A percentile compares a stretch with the other conserved stretches of the same genome.
phyloP scores from a whole-genome alignment of 495 filamentous ascomycete genomes.

The Penicillium odoratum region DNA sequence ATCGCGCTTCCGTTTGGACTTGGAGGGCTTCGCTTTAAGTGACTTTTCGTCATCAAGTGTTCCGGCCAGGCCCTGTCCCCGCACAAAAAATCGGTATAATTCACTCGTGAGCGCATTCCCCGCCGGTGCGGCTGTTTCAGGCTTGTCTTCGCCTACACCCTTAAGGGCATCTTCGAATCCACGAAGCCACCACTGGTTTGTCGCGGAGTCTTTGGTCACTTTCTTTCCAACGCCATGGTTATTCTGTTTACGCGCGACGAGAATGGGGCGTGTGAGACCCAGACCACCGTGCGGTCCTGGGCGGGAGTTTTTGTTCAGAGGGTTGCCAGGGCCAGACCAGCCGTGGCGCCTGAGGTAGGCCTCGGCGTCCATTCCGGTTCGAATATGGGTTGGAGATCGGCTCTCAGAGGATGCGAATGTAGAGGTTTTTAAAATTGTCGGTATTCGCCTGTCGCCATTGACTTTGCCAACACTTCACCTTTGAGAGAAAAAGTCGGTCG shows the following conservation, averaged over 20 bases:
- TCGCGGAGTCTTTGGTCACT: constrained; percentile 55
- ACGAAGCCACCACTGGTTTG: constrained; percentile 77
- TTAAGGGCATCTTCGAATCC: constrained; percentile 79
- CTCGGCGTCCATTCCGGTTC: constrained; percentile 59
- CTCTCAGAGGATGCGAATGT: not conserved
- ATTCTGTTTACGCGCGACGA: constrained; percentile 67
- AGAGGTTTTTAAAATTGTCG: not conserved
- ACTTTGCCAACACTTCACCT: too few species aligned
- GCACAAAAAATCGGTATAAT: constrained; percentile 80
- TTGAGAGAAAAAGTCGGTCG: not conserved
- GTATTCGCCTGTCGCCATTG: too few species aligned
- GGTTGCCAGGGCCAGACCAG: constrained; percentile 75
- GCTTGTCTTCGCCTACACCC: constrained; percentile 54
- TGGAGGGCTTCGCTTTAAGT: constrained; percentile 10
- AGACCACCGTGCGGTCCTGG: constrained; percentile 60
- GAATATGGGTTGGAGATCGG: too few species aligned
- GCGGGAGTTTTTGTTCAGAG: constrained; percentile 64
- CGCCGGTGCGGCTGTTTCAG: constrained; percentile 16
- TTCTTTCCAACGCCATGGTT: constrained; percentile 70
- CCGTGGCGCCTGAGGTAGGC: constrained; percentile 73
- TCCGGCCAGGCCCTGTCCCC: constrained; percentile 69
- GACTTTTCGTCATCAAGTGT: constrained; percentile 48
- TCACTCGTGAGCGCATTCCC: constrained; percentile 53
- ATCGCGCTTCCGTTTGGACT: constrained; percentile 31
- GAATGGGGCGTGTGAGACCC: constrained; percentile 67